Conservation (phyloP, 1,284 basidiomycete genomes). For the Volvariella surrecta region DNA sequence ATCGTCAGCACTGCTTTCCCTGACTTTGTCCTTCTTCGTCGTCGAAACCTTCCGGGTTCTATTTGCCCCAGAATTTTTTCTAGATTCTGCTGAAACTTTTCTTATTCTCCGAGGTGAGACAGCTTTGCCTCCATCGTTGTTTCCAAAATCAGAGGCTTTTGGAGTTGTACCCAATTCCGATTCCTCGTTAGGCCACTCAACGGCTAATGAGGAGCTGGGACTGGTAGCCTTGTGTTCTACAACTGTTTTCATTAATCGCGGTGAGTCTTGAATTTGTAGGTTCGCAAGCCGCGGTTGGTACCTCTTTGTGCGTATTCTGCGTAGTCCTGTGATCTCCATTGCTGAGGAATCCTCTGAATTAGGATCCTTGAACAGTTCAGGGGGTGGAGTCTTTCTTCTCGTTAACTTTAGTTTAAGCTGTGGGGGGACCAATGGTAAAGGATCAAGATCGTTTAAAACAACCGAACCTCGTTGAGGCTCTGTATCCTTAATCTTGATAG, state of each 20-base stretch:
- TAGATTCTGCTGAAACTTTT: slow-evolving; percentile 25
- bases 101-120: slow-evolving; percentile 24
- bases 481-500: slow-evolving; percentile 15
- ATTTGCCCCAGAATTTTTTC: slow-evolving; percentile 27
- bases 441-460: slow-evolving; percentile 25
- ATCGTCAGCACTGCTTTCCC: slow-evolving; percentile 59
- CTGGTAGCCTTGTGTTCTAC: slow-evolving; percentile 28
- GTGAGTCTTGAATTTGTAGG: slow-evolving; percentile 33
- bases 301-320: slow-evolving; percentile 44
- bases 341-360: slow-evolving; percentile 45
- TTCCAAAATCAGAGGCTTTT: slow-evolving; percentile 39
- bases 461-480: slow-evolving; percentile 17
- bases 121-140: slow-evolving; percentile 13
- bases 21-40: slow-evolving; percentile 26
- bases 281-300: slow-evolving; percentile 34
- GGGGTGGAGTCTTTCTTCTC: slow-evolving; percentile 30
- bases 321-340: neutral
- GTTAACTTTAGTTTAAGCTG: slow-evolving; percentile 10
- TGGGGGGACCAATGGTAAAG: slow-evolving; percentile 21
- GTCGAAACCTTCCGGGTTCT: slow-evolving; percentile 39
- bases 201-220: slow-evolving; percentile 35
- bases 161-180: slow-evolving; percentile 46
- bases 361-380: slow-evolving; percentile 14
- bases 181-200: slow-evolving; percentile 45
- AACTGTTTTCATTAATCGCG: slow-evolving; percentile 12